Evolutionary conservation across 306 rosid species (phyloP).

Genomic region (Acacia acuminata): DNA sequence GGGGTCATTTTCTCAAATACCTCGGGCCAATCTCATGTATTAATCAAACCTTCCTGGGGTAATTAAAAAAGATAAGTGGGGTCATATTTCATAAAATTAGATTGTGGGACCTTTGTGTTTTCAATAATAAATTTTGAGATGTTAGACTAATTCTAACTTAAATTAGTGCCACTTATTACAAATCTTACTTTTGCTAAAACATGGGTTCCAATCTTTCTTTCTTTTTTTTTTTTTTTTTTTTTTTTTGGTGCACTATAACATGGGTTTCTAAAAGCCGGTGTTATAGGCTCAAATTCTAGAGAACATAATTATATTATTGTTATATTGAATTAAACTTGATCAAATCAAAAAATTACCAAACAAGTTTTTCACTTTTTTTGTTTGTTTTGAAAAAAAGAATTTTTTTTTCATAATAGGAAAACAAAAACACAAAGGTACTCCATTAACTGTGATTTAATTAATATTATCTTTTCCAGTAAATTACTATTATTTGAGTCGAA

Average conservation of each 20-base stretch:
- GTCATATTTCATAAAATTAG: neutral
- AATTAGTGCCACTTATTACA: neutral
- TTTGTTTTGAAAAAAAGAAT: no score
- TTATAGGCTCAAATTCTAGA: neutral
- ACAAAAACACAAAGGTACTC: no score
- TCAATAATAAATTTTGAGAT: neutral
- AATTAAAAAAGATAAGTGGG: neutral
- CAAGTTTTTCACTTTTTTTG: no score
- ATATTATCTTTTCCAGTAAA: no score
- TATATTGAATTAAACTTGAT: neutral
- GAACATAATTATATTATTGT: neutral
- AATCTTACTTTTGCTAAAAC: neutral
- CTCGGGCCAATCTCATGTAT: neutral
- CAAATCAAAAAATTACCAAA: no score
- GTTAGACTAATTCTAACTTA: neutral
- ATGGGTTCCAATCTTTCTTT: neutral
- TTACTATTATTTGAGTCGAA: neutral
- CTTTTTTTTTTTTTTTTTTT: no score
- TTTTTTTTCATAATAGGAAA: no score
- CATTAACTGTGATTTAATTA: no score
- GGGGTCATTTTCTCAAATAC: neutral
- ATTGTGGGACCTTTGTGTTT: neutral
- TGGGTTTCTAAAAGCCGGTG: neutral
- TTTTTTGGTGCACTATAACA: neutral
- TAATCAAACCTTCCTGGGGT: neutral